A percentile compares a stretch with the other conserved stretches of the same genome.
These are phyloP conservation scores for Sarocladium strictum DNA, from an alignment of 2,329 filamentous ascomycete species.

Conservation along the genomic window DNA sequence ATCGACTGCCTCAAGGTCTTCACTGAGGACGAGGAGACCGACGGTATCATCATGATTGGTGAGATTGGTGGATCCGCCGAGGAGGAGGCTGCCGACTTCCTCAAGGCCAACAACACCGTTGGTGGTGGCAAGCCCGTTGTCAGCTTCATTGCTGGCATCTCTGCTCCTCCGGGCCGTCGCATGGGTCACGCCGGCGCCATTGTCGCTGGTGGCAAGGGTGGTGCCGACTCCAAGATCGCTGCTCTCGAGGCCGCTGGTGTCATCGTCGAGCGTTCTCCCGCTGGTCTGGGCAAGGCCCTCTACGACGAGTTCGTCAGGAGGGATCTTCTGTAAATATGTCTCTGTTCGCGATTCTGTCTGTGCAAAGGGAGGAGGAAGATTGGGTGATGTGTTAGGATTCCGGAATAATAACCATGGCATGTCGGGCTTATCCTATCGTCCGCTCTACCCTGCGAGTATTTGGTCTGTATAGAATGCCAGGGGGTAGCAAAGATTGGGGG, in stretches of 20 bases:
- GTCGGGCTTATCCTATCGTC: background rate
- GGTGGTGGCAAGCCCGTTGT: slow-evolving; percentile 88
- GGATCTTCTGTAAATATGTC: slow-evolving; percentile 71
- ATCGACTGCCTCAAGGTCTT: slow-evolving; percentile 99
- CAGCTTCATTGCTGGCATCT: slow-evolving; percentile 97
- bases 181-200: slow-evolving; percentile 99
- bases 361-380: background rate
- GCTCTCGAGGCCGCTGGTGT: slow-evolving; percentile 91
- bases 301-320: slow-evolving; percentile 94
- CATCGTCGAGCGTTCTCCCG: slow-evolving; percentile 91
- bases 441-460: background rate
- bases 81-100: slow-evolving; percentile 96
- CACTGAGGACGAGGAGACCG: slow-evolving; percentile 90
- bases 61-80: slow-evolving; percentile 97
- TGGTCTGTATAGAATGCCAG: slow-evolving; percentile 5
- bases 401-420: slow-evolving; percentile 8
- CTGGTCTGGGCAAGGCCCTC: slow-evolving; percentile 84
- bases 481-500: background rate
- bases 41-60: slow-evolving; percentile 99
- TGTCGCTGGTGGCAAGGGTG: slow-evolving; percentile 94
- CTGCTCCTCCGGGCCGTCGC: slow-evolving; percentile 87
- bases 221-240: slow-evolving; percentile 95
- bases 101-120: slow-evolving; percentile 83
- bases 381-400: background rate
- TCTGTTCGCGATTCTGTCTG: slow-evolving; percentile 12